phyloP scores from a whole-genome alignment of 73 alveolate genomes.

The Effrenium voratum region DNA sequence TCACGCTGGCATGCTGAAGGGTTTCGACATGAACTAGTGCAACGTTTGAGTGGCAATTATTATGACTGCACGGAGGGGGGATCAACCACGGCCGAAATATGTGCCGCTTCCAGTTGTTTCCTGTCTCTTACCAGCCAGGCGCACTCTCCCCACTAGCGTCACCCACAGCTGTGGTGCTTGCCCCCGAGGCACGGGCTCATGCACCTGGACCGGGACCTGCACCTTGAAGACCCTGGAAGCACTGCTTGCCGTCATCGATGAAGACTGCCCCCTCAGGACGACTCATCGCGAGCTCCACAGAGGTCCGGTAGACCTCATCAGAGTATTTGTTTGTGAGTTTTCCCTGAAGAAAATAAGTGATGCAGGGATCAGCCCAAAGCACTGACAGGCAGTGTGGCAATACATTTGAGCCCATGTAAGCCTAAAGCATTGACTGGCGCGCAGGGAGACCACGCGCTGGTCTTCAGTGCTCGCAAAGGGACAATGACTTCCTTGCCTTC shows the following conservation, averaged over 20 bases:
- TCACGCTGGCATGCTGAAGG: too few species aligned
- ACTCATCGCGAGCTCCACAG: neutral
- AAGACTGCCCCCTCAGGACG: conserved; percentile 70
- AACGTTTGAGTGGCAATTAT: too few species aligned
- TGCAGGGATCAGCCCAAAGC: neutral
- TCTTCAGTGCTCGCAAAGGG: too few species aligned
- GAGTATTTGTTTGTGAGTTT: neutral
- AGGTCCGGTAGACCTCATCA: neutral
- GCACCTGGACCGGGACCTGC: conserved; percentile 52
- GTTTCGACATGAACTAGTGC: too few species aligned
- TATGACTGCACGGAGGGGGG: too few species aligned
- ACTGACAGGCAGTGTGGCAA: neutral
- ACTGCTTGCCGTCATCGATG: conserved; percentile 74
- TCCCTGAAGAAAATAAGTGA: neutral
- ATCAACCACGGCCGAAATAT: too few species aligned
- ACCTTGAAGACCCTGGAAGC: conserved; percentile 54
- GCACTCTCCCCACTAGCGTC: too few species aligned
- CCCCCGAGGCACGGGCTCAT: conserved; percentile 42
- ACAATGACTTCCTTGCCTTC: too few species aligned
- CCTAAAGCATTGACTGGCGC: neutral
- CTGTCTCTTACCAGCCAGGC: too few species aligned
- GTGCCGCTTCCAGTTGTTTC: too few species aligned
- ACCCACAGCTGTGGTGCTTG: too few species aligned
- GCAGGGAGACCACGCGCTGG: neutral
- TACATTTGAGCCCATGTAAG: neutral